A percentile compares a stretch with the other conserved stretches of the same genome.
These are phyloP conservation scores for Triglochin maritima DNA, from an alignment of 106 monocot species.

Conservation along the genomic window DNA sequence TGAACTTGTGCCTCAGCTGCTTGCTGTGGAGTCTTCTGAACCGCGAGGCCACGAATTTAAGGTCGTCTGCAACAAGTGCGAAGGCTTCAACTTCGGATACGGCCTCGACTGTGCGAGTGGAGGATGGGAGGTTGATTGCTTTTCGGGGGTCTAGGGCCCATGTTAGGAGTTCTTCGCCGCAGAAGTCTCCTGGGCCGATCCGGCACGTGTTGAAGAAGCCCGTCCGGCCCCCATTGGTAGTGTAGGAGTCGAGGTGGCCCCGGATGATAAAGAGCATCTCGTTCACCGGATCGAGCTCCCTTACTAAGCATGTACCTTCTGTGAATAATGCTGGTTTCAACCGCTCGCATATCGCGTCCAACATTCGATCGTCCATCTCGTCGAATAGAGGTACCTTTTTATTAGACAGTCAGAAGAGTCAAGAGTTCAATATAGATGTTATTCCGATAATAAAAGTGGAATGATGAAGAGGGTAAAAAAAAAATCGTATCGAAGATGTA, in stretches of 20 bases:
- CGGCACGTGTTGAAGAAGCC: slow-evolving; percentile 67
- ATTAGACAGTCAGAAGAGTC: neutral
- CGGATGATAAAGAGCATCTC: slow-evolving; percentile 84
- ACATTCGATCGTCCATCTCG: slow-evolving; percentile 78
- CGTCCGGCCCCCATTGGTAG: slow-evolving; percentile 72
- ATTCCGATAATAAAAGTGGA: neutral
- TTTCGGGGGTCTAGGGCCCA: slow-evolving; percentile 75
- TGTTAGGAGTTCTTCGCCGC: slow-evolving; percentile 78
- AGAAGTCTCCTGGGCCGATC: slow-evolving; percentile 73
- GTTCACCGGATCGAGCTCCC: slow-evolving; percentile 62
- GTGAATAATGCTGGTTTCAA: slow-evolving; percentile 65
- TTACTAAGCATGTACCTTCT: slow-evolving; percentile 37
- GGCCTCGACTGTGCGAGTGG: slow-evolving; percentile 64
- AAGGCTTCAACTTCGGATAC: slow-evolving; percentile 75
- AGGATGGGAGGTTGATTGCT: slow-evolving; percentile 31
- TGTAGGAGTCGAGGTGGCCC: slow-evolving; percentile 61
- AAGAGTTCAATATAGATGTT: neutral
- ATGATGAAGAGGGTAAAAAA: neutral
- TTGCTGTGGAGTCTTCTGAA: slow-evolving; percentile 77
- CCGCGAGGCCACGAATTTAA: slow-evolving; percentile 65
- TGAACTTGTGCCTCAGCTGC: slow-evolving; percentile 62
- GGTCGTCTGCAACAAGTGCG: slow-evolving; percentile 55
- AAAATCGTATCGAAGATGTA: neutral
- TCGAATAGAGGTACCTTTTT: slow-evolving; percentile 75
- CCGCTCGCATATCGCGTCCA: slow-evolving; percentile 81